A percentile compares a stretch with the other conserved stretches of the same genome.
phyloP scores from a whole-genome alignment of 805 yeast species.

The Nakazawaea populi region DNA sequence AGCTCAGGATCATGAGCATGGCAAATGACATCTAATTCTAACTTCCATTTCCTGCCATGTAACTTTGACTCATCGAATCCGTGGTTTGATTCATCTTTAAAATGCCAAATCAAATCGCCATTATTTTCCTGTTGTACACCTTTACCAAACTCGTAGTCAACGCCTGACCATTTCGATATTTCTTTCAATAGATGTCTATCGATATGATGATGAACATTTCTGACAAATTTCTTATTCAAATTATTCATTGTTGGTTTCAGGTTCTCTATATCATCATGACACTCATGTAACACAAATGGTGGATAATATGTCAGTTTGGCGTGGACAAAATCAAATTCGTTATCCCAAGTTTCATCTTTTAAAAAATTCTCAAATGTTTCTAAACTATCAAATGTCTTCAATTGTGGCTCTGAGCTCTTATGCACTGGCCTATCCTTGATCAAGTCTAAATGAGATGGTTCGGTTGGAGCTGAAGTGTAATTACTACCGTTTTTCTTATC shows the following conservation, averaged over 20 bases:
- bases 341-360: slow-evolving; percentile 71
- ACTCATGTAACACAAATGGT: slow-evolving; percentile 63
- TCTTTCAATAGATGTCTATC: slow-evolving; percentile 66
- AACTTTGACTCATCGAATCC: slow-evolving; percentile 38
- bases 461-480: slow-evolving; percentile 10
- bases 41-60: slow-evolving; percentile 54
- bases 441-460: slow-evolving; percentile 9
- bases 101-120: slow-evolving; percentile 57
- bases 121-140: slow-evolving; percentile 42
- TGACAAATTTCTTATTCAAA: slow-evolving; percentile 62
- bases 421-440: slow-evolving; percentile 9
- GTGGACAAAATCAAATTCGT: slow-evolving; percentile 64
- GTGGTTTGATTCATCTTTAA: slow-evolving; percentile 51
- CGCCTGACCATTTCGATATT: slow-evolving; percentile 57
- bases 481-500: slow-evolving; percentile 5
- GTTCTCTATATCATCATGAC: slow-evolving; percentile 65
- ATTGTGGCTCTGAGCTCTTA: slow-evolving; percentile 15
- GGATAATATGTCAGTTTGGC: slow-evolving; percentile 66
- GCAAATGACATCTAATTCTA: slow-evolving; percentile 58
- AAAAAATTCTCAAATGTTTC: slow-evolving; percentile 57
- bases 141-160: slow-evolving; percentile 31
- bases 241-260: slow-evolving; percentile 69
- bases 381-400: slow-evolving; percentile 51
- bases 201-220: slow-evolving; percentile 72
- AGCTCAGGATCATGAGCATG: slow-evolving; percentile 64